Conservation (phyloP, 2,329 filamentous ascomycete species). For the Colletotrichum sp. region DNA sequence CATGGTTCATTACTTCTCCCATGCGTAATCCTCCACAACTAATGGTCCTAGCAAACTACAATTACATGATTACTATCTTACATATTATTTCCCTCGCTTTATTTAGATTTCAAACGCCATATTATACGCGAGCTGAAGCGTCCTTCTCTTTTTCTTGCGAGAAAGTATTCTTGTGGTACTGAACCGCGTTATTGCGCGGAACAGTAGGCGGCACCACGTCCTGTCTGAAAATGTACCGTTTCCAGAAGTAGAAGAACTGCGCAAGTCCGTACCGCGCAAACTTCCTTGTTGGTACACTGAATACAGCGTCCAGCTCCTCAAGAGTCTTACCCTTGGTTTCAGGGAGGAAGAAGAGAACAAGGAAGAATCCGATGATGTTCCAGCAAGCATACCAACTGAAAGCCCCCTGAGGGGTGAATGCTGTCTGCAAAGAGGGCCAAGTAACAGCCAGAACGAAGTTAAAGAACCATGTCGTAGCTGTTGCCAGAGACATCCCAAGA, state of each 20-base stretch:
- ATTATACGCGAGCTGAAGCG: background rate
- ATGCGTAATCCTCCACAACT: too few species aligned
- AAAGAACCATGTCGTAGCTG: slow-evolving; percentile 56
- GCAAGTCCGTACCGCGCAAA: slow-evolving; percentile 23
- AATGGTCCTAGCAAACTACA: background rate
- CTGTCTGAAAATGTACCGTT: slow-evolving; percentile 24
- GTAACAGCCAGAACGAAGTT: slow-evolving; percentile 48
- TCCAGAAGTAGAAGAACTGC: slow-evolving; percentile 29
- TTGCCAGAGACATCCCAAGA: slow-evolving; percentile 65
- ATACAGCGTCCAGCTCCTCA: slow-evolving; percentile 42
- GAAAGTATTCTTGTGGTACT: background rate
- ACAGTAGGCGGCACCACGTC: slow-evolving; percentile 19
- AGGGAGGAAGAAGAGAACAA: slow-evolving; percentile 45
- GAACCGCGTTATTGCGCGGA: background rate
- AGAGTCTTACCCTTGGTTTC: slow-evolving; percentile 51
- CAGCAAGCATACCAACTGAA: slow-evolving; percentile 55
- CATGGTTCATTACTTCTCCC: background rate
- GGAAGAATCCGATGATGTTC: slow-evolving; percentile 52
- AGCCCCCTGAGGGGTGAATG: slow-evolving; percentile 50
- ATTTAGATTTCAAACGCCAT: background rate
- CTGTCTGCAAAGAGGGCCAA: slow-evolving; percentile 49
- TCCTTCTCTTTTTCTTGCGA: background rate
- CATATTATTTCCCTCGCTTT: background rate
- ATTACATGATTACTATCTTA: background rate
- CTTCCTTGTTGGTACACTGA: background rate